phyloP scores from a whole-genome alignment of 192 early-diverging fungal species.

The Podila clonocystis region DNA sequence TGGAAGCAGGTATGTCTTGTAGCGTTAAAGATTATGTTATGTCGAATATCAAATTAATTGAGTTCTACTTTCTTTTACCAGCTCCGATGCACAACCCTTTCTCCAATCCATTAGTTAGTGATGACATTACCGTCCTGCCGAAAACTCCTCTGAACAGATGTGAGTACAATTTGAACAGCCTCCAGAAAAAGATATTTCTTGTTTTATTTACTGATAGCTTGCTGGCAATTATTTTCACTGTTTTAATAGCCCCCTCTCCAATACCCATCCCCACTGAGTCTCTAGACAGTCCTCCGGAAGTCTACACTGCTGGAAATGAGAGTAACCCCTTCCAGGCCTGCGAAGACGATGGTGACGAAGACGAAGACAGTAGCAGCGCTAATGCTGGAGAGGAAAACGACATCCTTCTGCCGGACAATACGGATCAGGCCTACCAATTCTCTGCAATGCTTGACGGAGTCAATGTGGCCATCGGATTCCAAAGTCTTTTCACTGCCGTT shows the following conservation, averaged over 20 bases:
- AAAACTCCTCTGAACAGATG: too few relatives aligned
- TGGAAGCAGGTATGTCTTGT: too few relatives aligned
- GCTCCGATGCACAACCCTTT: too few relatives aligned
- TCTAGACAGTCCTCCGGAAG: slow-evolving; percentile 26
- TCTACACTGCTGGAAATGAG: slow-evolving; percentile 17
- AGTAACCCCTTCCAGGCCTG: slow-evolving; percentile 14
- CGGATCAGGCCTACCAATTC: slow-evolving; percentile 9
- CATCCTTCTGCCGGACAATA: slow-evolving; percentile 23
- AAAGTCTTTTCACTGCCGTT: slow-evolving; percentile 14
- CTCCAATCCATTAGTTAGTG: too few relatives aligned
- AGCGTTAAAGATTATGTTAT: too few relatives aligned
- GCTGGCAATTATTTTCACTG: too few relatives aligned
- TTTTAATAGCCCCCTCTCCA: slow-evolving; percentile 12
- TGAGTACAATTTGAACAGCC: too few relatives aligned
- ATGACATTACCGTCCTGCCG: too few relatives aligned
- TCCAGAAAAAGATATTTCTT: too few relatives aligned
- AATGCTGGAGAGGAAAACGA: slow-evolving; percentile 19
- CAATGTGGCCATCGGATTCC: slow-evolving; percentile 14
- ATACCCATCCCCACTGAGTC: slow-evolving; percentile 16
- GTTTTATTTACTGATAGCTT: too few relatives aligned
- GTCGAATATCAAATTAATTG: too few relatives aligned
- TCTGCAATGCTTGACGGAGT: slow-evolving; percentile 16
- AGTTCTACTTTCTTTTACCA: too few relatives aligned
- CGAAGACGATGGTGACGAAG: slow-evolving; percentile 13
- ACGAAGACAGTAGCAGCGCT: slow-evolving; percentile 1